Evolutionary conservation across 495 filamentous ascomycete genomes (phyloP).

Genomic region (Penicillium bialowiezense): DNA sequence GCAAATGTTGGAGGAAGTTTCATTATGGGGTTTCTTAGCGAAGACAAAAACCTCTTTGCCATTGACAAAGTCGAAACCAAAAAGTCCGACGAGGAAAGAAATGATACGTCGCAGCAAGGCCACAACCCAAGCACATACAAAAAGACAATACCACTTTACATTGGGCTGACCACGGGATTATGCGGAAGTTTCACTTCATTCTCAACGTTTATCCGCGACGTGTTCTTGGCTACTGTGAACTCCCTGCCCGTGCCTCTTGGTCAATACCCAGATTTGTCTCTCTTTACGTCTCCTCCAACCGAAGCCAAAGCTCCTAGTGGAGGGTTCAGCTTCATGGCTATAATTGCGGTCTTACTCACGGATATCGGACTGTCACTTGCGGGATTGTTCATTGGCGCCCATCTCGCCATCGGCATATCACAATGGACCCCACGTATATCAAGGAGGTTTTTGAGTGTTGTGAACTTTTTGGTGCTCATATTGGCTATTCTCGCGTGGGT

Average conservation of each 20-base stretch:
- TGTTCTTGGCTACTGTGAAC: slow-evolving; percentile 70
- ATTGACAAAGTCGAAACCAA: neutral
- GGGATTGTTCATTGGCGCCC: too few species aligned
- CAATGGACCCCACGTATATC: too few species aligned
- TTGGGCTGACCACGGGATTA: slow-evolving; percentile 80
- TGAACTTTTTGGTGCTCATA: too few species aligned
- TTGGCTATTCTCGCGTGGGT: too few species aligned
- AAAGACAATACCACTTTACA: slow-evolving; percentile 68
- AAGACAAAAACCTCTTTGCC: slow-evolving; percentile 72
- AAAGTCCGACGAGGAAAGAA: too few species aligned
- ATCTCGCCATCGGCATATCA: too few species aligned
- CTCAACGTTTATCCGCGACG: slow-evolving; percentile 74
- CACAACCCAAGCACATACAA: too few species aligned
- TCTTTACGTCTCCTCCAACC: slow-evolving; percentile 38
- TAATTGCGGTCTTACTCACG: slow-evolving; percentile 59
- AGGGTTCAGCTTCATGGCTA: slow-evolving; percentile 70
- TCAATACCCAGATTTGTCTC: slow-evolving; percentile 12
- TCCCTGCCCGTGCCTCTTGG: slow-evolving; percentile 45
- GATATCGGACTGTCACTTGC: slow-evolving; percentile 54
- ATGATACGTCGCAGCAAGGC: too few species aligned
- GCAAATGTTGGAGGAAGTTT: slow-evolving; percentile 79
- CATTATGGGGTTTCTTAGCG: slow-evolving; percentile 79
- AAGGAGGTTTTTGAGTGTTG: too few species aligned
- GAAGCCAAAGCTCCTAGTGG: slow-evolving; percentile 38
- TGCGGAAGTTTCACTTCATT: slow-evolving; percentile 85